Base-by-base conservation (phyloP, 2,329 filamentous ascomycete species). In the Fusarium decemcellulare region DNA sequence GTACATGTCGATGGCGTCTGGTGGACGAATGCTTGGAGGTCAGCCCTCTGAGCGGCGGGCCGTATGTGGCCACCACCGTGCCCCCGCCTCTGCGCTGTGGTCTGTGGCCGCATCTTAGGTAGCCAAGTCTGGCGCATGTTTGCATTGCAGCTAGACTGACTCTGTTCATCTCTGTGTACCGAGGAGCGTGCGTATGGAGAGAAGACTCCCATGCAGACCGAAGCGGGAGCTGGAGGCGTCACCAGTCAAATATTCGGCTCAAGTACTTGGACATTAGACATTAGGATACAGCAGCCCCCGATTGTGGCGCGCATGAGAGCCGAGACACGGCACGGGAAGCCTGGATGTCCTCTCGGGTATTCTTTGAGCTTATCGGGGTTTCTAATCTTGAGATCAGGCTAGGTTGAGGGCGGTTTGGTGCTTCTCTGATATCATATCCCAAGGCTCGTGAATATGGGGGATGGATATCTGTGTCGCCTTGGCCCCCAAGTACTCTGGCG, bases 81-180 rank as follows among this genome's bases (percentile, higher is more conserved):
- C 34, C 55, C 36, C 55, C 55, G 34, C 55, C 55, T 42, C 54
- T 58, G 34, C 29, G 47, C 46, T 52, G 47, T 46, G 53, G 53
- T 54, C 63, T 48, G 55, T 53, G 65, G 73, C 67, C 73, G 73
- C 73, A 69, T 73, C 54, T 55, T 36, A 68, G 60, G 72, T 71
- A 71, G 63, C 73, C 73, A 60, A 59, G 67, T 65, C 65, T 64
- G 54, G 54, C 70, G 69, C 64, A 68, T 69, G 60, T 52, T 55
- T 66, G 50, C 57, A 63, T 61, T 58, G 52, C 63, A 58, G 53
- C 59, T 55, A 47, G 57, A 46, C 51, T 54, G 47, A 27, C 48
- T 42, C 40, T 43, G 39, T 39, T 42, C 55, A 37, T 63, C 37
- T 51, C 53, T 47, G 64, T 55, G 23, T 60, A 48, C 42, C 23